Evolutionary conservation across 192 early-diverging fungal species (phyloP).

Genomic region (Allomyces arbusculus): DNA sequence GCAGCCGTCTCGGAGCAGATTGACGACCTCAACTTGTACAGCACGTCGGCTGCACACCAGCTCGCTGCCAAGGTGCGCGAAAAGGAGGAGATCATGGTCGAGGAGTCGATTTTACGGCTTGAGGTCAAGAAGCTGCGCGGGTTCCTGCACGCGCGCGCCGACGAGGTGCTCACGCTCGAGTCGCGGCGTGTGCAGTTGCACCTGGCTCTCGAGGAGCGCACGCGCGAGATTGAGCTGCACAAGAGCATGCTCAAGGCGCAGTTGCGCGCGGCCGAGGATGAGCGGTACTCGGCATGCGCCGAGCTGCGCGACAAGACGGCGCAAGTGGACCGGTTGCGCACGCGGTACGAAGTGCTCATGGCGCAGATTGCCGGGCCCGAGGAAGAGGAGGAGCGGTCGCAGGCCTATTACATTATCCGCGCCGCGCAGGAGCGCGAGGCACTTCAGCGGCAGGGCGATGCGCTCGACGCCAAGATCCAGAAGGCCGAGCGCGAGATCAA

Average conservation of each 20-base stretch:
- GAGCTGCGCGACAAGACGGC: conserved; percentile 33
- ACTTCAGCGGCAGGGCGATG: conserved; percentile 36
- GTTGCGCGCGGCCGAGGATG: conserved; percentile 31
- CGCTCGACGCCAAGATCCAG: conserved; percentile 32
- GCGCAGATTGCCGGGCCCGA: conserved; percentile 27
- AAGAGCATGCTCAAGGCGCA: conserved; percentile 34
- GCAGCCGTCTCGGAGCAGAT: conserved; percentile 18
- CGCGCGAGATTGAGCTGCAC: conserved; percentile 31
- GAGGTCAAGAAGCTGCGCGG: conserved; percentile 30
- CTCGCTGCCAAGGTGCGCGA: conserved; percentile 22
- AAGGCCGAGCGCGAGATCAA: conserved; percentile 42
- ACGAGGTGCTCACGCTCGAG: conserved; percentile 29
- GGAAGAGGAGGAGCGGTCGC: conserved; percentile 24
- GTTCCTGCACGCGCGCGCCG: conserved; percentile 19
- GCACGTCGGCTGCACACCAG: conserved; percentile 32
- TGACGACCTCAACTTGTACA: conserved; percentile 35
- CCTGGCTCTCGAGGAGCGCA: conserved; percentile 35
- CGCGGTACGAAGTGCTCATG: conserved; percentile 39
- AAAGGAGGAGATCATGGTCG: conserved; percentile 41
- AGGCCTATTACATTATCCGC: conserved; percentile 39
- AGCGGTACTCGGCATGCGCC: conserved; percentile 25
- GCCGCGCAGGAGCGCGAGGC: conserved; percentile 35
- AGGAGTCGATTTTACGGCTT: conserved; percentile 33
- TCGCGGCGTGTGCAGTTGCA: conserved; percentile 26
- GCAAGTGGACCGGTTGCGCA: conserved; percentile 32